Percentiles rank a stretch among this genome's conserved stretches.
Evolutionary conservation across 192 early-diverging fungal species (phyloP).

Genomic region (Gonapodya sp.): DNA sequence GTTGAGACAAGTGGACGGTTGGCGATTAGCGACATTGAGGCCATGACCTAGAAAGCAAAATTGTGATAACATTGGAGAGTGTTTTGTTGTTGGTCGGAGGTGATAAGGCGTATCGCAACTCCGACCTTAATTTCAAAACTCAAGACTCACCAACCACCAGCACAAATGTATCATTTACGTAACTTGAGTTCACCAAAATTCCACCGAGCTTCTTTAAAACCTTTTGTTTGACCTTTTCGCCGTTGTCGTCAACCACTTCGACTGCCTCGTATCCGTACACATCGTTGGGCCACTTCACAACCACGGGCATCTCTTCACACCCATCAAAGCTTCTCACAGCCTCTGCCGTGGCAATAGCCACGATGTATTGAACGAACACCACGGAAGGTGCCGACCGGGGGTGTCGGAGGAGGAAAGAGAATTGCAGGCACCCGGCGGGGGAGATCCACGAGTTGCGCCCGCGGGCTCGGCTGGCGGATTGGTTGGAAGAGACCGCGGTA

Average conservation of each 20-base stretch:
- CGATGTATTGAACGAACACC: constrained; percentile 92
- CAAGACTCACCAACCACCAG: constrained; percentile 64
- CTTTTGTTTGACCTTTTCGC: not conserved
- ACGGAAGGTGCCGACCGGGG: constrained; percentile 48
- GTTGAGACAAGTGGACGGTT: constrained; percentile 81
- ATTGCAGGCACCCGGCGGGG: constrained; percentile 79
- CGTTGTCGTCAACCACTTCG: constrained; percentile 12
- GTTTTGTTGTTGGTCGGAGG: too few species aligned
- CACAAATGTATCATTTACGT: constrained; percentile 56
- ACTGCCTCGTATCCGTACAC: constrained; percentile 54
- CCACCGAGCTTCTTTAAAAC: constrained; percentile 71
- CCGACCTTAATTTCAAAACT: too few species aligned
- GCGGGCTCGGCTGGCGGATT: constrained; percentile 80
- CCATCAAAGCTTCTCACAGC: constrained; percentile 56
- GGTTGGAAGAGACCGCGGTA: constrained; percentile 68
- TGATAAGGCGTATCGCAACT: too few species aligned
- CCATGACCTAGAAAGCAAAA: constrained; percentile 54
- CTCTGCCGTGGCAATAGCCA: constrained; percentile 73
- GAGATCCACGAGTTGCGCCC: constrained; percentile 95
- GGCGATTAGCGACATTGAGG: constrained; percentile 71
- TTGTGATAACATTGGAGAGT: not conserved
- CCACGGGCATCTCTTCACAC: constrained; percentile 70
- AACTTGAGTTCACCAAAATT: constrained; percentile 77
- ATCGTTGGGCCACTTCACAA: constrained; percentile 98
- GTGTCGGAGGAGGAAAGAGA: constrained; percentile 73